A percentile compares a stretch with the other conserved stretches of the same genome.
Evolutionary conservation across 2,329 filamentous ascomycete genomes (phyloP).

Genomic region (Fusarium chuoi): DNA sequence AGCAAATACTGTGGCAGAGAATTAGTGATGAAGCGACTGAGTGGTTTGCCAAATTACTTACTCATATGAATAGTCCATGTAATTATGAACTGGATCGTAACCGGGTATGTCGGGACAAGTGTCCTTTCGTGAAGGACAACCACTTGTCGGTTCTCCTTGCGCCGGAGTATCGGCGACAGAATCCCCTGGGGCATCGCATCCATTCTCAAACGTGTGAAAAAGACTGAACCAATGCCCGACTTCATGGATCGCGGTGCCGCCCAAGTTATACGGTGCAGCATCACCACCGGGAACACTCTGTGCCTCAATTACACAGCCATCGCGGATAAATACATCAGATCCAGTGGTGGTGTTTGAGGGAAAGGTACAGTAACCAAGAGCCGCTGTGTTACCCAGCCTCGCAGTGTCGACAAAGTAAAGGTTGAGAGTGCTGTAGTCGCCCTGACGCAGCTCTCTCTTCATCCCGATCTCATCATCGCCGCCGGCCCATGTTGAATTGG

Average conservation of each 20-base stretch:
- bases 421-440: not conserved
- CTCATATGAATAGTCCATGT: constrained; percentile 9
- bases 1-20: not conserved
- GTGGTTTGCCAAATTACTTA: not conserved
- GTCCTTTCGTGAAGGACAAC: not conserved
- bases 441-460: not conserved
- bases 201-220: not conserved
- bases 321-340: not conserved
- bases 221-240: constrained; percentile 8
- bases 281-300: not conserved
- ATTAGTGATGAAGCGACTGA: not conserved
- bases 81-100: not conserved
- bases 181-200: not conserved
- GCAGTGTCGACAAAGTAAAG: not conserved
- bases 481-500: not conserved
- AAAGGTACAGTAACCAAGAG: not conserved
- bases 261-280: not conserved
- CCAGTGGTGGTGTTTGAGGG: not conserved
- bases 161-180: not conserved
- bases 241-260: not conserved
- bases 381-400: not conserved
- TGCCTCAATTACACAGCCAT: not conserved
- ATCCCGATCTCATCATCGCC: not conserved
- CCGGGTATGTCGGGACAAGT: not conserved
- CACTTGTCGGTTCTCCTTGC: not conserved